Evolutionary conservation across 352 stramenopile genomes (phyloP), one percentile per base, ranked within the genome.

Genomic region (Globisporangium cylindrosporum): DNA sequence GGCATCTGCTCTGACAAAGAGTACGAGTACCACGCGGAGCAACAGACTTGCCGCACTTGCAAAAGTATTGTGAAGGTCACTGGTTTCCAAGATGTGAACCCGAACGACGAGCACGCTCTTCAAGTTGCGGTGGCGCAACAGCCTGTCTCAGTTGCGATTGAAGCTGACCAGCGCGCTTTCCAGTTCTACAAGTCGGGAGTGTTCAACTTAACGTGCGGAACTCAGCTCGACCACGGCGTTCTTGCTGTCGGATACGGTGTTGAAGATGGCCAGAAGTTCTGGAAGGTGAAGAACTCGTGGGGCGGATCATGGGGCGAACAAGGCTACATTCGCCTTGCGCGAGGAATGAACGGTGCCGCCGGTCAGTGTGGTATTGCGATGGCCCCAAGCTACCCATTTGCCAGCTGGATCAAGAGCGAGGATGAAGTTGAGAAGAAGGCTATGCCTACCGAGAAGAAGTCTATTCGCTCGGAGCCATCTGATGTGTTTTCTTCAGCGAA

Each of bases 271-370:
- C 76, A 79, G 8, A 89, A 92, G 55, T 98, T 84, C 72, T 99
- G 93, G 92, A 98, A 97, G 71, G 90, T 99, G 9, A 98, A 98
- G 79, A 99, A 99, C 80, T 98, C 97, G 38, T 99, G 97, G 97
- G 97, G 97, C 29, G 73, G 75, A 4, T 79, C 70, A 20, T 99
- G 95, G 95, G 97, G 97, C 64, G 86, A 97, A 61, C 74, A 93
- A 15, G 97, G 97, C 36, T 99, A 97, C 86, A 97, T 99, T 53
- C 84, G 82, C 20, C 71, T 99, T 5, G 77, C 92, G 12, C 94
- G 97, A 71, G 91, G 88, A 34, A 69, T 72, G 1, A 76, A 80
- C 49, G 64, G 73, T 9, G 61, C 72, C 1, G 61, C 76, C 1
- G 85, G 81, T 24, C 73, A 82, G 71, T 97, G 90, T 53, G 90